Evolutionary conservation across 179 eudicot genomes (phyloP).

Genomic region (Beta corolliflora): DNA sequence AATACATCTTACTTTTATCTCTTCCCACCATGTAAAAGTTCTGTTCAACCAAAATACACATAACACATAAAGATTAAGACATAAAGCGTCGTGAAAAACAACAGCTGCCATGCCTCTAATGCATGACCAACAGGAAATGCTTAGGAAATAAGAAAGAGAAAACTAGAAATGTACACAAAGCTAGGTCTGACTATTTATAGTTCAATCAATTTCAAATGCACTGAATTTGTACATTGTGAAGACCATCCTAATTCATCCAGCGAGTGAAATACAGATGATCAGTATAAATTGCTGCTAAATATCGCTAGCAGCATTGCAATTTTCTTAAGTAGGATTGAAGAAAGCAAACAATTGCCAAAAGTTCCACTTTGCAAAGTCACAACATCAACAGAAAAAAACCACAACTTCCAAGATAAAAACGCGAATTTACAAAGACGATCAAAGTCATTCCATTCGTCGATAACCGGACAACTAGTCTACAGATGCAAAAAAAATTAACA

Average conservation of each 20-base stretch:
- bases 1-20: conserved; percentile 60
- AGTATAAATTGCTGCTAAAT: neutral
- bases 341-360: neutral
- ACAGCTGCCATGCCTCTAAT: neutral
- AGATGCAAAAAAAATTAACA: no score
- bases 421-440: neutral
- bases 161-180: neutral
- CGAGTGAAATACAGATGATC: neutral
- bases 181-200: neutral
- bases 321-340: neutral
- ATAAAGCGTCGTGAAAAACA: neutral
- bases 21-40: conserved; percentile 90
- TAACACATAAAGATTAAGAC: conserved; percentile 3
- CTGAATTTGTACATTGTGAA: neutral
- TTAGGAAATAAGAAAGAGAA: neutral
- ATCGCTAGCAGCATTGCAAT: neutral
- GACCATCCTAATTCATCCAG: neutral
- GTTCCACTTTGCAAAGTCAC: neutral
- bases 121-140: no score
- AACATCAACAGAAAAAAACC: neutral
- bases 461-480: no score
- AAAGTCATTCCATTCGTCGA: neutral
- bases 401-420: neutral
- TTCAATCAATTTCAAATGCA: neutral
- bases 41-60: conserved; percentile 41